Base-by-base conservation (phyloP, 2,329 filamentous ascomycete genomes). In the Colletotrichum gigasporum region DNA sequence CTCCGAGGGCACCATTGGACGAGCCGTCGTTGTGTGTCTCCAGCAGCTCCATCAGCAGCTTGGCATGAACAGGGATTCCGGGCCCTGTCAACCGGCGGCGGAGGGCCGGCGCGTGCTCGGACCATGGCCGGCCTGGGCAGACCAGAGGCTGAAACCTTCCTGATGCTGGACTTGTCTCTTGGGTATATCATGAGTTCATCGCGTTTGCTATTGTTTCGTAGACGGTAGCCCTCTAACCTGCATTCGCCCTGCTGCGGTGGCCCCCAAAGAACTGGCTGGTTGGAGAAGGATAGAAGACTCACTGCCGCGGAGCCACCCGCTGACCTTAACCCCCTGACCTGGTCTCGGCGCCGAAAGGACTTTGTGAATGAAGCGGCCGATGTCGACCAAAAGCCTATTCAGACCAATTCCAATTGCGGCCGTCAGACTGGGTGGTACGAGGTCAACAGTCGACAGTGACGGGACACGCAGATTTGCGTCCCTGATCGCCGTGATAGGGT, bases 81-180 rank as follows among this genome's bases (percentile, higher is more conserved):
- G 35, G 51, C 44, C 58, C 30, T 57, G 51, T 63, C 63, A 63
- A 41, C 45, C 51, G 35, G 32, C 24, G 18, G 26, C 61, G 51
- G n/a, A n/a, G n/a, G 32, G 51, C 51, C 37, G 51, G 52, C 57
- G 50, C 20, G 28, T 47, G 63, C 63, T 65, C 47, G 42, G 63
- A 44, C 63, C 63, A 56, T 39, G 22, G 39, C n/a, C 50, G 44
- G 51, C 50, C 50, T 35, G 20, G 58, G 50, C 50, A 18, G 51
- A 52, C 30, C 6, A 47, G 45, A 57, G 22, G 18, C 35, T 65
- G 63, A 65, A 65, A 65, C 58, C 28, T 44, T 63, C 37, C 34
- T 65, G 63, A 63, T 63, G 63, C 63, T 10, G 42, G 50, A 30
- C 18, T 44, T 45, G 57, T 57, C 51, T 65, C 58, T 52, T 39